Evolutionary conservation across 768 basidiomycete genomes (phyloP).

Genomic region (Chalciporus chontae): DNA sequence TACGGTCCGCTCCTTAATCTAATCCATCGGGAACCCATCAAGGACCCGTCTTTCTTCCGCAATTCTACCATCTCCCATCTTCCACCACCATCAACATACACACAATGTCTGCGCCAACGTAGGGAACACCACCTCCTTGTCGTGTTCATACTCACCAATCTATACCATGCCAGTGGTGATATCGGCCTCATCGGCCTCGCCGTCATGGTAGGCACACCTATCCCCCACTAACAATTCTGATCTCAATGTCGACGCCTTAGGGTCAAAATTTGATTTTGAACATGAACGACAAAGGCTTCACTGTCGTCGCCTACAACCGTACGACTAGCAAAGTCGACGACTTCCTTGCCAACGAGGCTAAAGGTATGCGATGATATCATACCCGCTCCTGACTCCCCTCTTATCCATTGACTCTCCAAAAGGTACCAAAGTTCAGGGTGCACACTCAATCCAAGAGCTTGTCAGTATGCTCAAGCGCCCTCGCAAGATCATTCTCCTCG

Average conservation of each 20-base stretch:
- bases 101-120: conserved; percentile 48
- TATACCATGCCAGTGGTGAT: conserved; percentile 64
- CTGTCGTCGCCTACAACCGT: conserved; percentile 95
- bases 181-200: conserved; percentile 98
- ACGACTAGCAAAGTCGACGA: conserved; percentile 93
- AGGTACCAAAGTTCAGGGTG: conserved; percentile 93
- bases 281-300: conserved; percentile 99
- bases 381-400: conserved; percentile 8
- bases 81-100: conserved; percentile 29
- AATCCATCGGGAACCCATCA: conserved; percentile 28
- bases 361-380: conserved; percentile 60
- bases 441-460: conserved; percentile 91
- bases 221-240: conserved; percentile 8
- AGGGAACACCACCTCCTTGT: conserved; percentile 32
- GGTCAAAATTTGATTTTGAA: conserved; percentile 97
- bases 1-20: conserved; percentile 18
- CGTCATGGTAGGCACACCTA: conserved; percentile 75
- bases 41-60: conserved; percentile 28
- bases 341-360: conserved; percentile 96
- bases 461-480: conserved; percentile 89
- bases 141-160: conserved; percentile 20
- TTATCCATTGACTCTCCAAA: conserved; percentile 33
- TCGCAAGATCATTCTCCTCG: conserved; percentile 96
- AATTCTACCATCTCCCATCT: conserved; percentile 33
- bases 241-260: conserved; percentile 36